Conservation (phyloP, 495 filamentous ascomycete genomes). For the Bathelium albidoporum region DNA sequence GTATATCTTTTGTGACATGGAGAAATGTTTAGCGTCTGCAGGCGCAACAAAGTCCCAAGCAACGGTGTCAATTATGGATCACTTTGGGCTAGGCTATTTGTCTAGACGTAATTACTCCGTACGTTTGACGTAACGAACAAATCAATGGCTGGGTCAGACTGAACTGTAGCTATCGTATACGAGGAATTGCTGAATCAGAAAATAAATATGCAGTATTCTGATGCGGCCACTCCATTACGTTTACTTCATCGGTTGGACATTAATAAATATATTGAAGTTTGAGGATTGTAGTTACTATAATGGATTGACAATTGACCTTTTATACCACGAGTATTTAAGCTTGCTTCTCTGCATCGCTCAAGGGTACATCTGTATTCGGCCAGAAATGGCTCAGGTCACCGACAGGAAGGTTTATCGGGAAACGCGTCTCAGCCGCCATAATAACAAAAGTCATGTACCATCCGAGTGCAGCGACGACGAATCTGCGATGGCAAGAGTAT, state of each 20-base stretch:
- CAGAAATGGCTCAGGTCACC: slow-evolving; percentile 45
- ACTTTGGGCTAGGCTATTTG: too few relatives aligned
- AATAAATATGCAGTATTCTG: too few relatives aligned
- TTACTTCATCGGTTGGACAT: neutral
- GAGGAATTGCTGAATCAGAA: too few relatives aligned
- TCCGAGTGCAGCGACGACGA: slow-evolving; percentile 40
- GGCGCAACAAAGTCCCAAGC: too few relatives aligned
- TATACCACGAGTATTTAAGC: neutral
- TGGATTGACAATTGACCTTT: neutral
- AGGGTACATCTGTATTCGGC: slow-evolving; percentile 38
- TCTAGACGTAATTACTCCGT: too few relatives aligned
- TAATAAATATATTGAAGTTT: neutral
- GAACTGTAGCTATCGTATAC: too few relatives aligned
- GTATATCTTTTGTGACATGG: too few relatives aligned
- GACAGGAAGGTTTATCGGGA: slow-evolving; percentile 42
- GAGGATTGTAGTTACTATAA: neutral
- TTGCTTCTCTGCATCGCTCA: slow-evolving; percentile 29
- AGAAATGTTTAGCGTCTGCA: too few relatives aligned
- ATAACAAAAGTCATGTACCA: slow-evolving; percentile 45
- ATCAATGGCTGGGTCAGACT: too few relatives aligned
- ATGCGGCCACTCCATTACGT: neutral
- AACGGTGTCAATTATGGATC: too few relatives aligned
- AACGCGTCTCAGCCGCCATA: slow-evolving; percentile 47
- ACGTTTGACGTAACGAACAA: too few relatives aligned
- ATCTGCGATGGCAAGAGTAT: slow-evolving; percentile 20